These are phyloP conservation scores for Fusarium praegraminearum DNA, from an alignment of 2,329 filamentous ascomycete genomes.

Conservation along the genomic window DNA sequence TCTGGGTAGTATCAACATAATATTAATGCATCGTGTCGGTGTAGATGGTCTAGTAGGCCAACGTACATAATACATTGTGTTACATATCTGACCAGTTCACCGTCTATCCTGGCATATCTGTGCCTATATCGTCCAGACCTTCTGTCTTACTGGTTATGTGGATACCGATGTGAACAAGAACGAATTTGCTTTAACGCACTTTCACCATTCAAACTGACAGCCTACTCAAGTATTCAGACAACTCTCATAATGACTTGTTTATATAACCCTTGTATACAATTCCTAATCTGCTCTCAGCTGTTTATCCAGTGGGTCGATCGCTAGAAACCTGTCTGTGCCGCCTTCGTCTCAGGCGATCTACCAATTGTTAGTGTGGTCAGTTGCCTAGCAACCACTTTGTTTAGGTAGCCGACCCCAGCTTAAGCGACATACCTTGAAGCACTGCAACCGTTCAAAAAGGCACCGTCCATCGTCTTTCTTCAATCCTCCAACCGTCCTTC, in stretches of 20 bases:
- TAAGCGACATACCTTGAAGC: slow-evolving; percentile 19
- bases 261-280: not conserved
- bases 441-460: slow-evolving; percentile 29
- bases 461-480: slow-evolving; percentile 30
- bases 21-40: not conserved
- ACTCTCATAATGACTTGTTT: not conserved
- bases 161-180: not conserved
- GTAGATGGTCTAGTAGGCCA: not conserved
- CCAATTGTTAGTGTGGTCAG: not conserved
- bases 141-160: not conserved
- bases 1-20: not conserved
- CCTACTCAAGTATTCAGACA: not conserved
- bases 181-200: not conserved
- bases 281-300: not conserved
- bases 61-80: not conserved
- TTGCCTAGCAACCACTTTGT: slow-evolving; percentile 34
- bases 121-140: not conserved
- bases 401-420: slow-evolving; percentile 29
- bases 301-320: slow-evolving; percentile 5
- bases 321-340: slow-evolving; percentile 8
- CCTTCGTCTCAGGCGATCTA: slow-evolving; percentile 9
- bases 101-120: not conserved
- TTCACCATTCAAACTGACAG: not conserved
- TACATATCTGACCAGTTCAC: not conserved
- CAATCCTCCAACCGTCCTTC: slow-evolving; percentile 15